Base-by-base conservation (phyloP, 352 stramenopile species). In the Pythium rhizo-oryzae region DNA sequence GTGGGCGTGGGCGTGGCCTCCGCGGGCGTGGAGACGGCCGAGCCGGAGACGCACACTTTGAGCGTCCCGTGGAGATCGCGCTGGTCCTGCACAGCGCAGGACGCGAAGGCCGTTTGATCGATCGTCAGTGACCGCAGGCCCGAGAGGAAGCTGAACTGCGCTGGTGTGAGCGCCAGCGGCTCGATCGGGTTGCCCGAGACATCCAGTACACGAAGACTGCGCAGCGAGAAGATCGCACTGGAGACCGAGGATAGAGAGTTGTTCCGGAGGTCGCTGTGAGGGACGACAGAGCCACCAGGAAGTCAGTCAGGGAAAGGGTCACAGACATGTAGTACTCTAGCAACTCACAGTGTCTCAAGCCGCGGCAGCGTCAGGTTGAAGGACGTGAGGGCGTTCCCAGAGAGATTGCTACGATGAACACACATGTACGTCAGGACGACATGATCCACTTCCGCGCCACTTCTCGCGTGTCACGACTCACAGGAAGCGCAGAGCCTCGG, bases 51-150 rank as follows among this genome's bases (percentile, higher is more conserved):
- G 44, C 78, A 85, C 1, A 85, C 68, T 33, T 58, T 72, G 47
- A 76, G 58, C 8, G 8, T n/a, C 18, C 68, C 51, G 23, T 76
- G 72, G 4, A 85, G 62, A 1, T 44, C 23, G 6, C 69, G 57
- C 62, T 82, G 72, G 2, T 75, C n/a, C 5, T 70, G 63, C 30
- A 75, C 59, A 0, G 65, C 47, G 49, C 78, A 85, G 0, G 78
- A 80, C 23, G 75, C 75, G 25, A 85, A 85, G 6, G 73, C 70
- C n/a, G 67, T 79, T 49, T 85, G 78, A 16, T 85, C 70, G 33
- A 79, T 71, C 16, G 8, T 28, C 21, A 85, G 78, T 9, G 43
- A 49, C 19, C 62, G 65, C 21, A 85, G 60, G 19, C 70, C 72
- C 2, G 55, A 69, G 3, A 85, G 47, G 41, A 85, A 85, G 2